Base-by-base conservation (phyloP, 768 basidiomycete species). In the Lyophyllum semitale region DNA sequence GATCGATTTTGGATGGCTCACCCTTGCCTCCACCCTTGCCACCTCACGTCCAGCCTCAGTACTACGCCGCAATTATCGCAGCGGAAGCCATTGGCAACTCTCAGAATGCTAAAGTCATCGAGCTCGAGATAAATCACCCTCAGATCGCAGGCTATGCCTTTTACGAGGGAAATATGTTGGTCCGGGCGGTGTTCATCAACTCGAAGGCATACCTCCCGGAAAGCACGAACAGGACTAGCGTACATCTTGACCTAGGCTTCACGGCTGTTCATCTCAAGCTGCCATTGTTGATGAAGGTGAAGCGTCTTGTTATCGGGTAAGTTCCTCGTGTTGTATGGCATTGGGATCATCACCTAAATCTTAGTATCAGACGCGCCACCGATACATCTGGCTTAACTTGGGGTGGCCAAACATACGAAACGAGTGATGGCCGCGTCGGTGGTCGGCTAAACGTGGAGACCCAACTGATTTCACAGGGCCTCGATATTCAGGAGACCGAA, bases 31-130 rank as follows among this genome's bases (percentile, higher is more conserved):
- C 68, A 3, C 84, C 87, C 0, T 70, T 78, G 20, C 72, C 78
- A 18, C 81, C 87, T 7, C 85, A 87, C 55, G 72, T 89, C 49
- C 85, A 87, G 59, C 83, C 87, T 0, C 71, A 78, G 23, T 90
- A 88, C 68, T 89, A 89, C 58, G 82, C 79, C 0, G 84, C 82
- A 2, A 77, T 89, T 57, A 75, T 88, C 27, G 77, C 79, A 37
- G 81, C 79, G 8, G 84, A 84, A 68, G 78, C 82, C 32, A 79
- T 87, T 32, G 83, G 85, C 15, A 57, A 61, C 9, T 74, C 69
- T 33, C 75, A 78, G 8, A 62, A 61, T 9, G 69, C 78, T 4
- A 67, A 66, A 37, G 69, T 77, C 22, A 64, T 75, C 13, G 85
- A 89, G 67, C 67, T 88, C 25, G 58, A 56, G 12, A 71, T 86